These are phyloP conservation scores for Panicum miliaceum DNA, from an alignment of 176 grass and related monocot species.

Conservation along the genomic window DNA sequence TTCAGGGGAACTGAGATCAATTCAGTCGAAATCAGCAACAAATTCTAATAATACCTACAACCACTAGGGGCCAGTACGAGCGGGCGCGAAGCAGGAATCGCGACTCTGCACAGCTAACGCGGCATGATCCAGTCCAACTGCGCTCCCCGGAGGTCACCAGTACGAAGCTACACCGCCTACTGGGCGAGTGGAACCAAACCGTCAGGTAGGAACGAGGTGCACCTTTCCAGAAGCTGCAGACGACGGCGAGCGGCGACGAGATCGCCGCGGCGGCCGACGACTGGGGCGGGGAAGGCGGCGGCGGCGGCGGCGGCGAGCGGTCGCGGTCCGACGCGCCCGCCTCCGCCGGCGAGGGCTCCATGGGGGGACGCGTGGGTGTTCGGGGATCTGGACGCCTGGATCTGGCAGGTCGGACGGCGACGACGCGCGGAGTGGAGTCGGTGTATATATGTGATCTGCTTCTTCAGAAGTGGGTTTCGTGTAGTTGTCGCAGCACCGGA, in stretches of 20 bases:
- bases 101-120: not conserved
- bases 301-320: constrained; percentile 54
- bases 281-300: constrained; percentile 36
- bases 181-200: not conserved
- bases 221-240: constrained; percentile 98
- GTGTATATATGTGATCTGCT: constrained; percentile 41
- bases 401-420: constrained; percentile 39
- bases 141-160: not conserved
- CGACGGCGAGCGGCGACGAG: constrained; percentile 78
- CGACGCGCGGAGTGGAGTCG: constrained; percentile 29
- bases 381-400: constrained; percentile 48
- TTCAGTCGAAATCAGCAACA: not conserved
- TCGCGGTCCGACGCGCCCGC: constrained; percentile 69
- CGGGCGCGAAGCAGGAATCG: not conserved
- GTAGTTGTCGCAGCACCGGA: constrained; percentile 6
- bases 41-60: not conserved
- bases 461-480: constrained; percentile 41
- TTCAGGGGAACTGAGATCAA: constrained; percentile 3
- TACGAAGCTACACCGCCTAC: not conserved
- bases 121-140: not conserved
- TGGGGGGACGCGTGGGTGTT: constrained; percentile 8
- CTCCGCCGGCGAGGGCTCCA: constrained; percentile 58
- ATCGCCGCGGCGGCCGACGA: constrained; percentile 47
- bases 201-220: not conserved
- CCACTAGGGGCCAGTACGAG: not conserved